Percentiles rank a stretch among this genome's conserved stretches.
phyloP scores from a whole-genome alignment of 306 rosid species.

The Gleditsia sinensis region DNA sequence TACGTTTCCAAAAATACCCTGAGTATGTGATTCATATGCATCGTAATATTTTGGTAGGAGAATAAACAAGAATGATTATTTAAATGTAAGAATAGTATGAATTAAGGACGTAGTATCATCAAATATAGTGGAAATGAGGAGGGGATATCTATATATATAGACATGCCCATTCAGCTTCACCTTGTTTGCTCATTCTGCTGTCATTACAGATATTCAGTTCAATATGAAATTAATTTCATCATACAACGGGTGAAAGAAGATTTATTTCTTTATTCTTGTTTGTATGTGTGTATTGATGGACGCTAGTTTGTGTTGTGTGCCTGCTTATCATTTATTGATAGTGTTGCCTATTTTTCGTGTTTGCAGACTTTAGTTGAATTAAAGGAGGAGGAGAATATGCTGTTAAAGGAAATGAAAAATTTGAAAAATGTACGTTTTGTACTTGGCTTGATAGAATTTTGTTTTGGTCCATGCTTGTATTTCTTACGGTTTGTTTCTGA shows the following conservation, averaged over 20 bases:
- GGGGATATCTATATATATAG: background rate
- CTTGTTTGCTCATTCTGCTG: background rate
- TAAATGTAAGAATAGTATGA: background rate
- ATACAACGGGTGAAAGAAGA: background rate
- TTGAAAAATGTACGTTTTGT: slow-evolving; percentile 65
- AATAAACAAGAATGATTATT: slow-evolving; percentile 7
- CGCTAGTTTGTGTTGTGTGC: background rate
- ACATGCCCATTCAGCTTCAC: background rate
- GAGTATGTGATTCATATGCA: slow-evolving; percentile 7
- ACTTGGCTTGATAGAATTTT: background rate
- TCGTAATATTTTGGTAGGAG: slow-evolving; percentile 8
- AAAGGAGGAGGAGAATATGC: slow-evolving; percentile 74
- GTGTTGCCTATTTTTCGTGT: background rate
- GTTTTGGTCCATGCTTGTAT: background rate
- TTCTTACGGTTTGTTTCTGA: slow-evolving; percentile 17
- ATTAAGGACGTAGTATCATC: background rate
- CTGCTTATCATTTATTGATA: slow-evolving; percentile 23
- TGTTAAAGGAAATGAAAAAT: slow-evolving; percentile 66
- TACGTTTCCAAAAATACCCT: background rate
- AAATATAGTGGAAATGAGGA: background rate
- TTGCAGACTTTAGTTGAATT: slow-evolving; percentile 84
- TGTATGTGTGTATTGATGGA: background rate
- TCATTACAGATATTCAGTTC: background rate
- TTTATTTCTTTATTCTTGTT: background rate
- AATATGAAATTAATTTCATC: background rate